phyloP scores from a whole-genome alignment of 306 rosid genomes.

The Bauhinia variegata region DNA sequence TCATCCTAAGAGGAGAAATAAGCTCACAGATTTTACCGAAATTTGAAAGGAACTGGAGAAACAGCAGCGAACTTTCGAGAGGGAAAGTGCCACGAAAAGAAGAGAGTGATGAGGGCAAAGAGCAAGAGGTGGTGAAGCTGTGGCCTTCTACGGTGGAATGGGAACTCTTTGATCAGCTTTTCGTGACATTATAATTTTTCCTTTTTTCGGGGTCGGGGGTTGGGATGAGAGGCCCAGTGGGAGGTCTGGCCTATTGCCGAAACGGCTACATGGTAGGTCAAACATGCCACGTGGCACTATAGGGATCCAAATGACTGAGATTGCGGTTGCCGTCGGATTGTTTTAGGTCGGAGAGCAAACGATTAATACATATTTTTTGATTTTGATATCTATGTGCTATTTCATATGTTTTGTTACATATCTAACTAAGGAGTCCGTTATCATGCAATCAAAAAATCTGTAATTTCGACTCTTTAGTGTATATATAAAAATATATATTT shows the following conservation, averaged over 20 bases:
- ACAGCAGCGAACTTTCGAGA: not conserved
- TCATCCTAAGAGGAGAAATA: not conserved
- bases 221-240: no score
- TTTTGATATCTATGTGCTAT: no score
- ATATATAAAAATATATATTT: no score
- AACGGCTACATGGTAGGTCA: not conserved
- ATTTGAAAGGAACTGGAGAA: conserved; percentile 26
- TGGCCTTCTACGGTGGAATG: not conserved
- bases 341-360: no score
- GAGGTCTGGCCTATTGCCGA: not conserved
- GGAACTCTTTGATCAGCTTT: conserved; percentile 15
- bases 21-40: conserved; percentile 27
- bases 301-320: not conserved
- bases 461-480: no score
- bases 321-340: not conserved
- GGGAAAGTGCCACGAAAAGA: not conserved
- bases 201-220: no score
- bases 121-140: conserved; percentile 23
- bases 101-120: not conserved
- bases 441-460: no score
- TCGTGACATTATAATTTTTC: not conserved
- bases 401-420: no score
- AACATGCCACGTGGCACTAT: conserved; percentile 1
- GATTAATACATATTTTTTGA: no score
- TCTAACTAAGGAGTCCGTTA: no score